phyloP scores from a whole-genome alignment of 1,284 basidiomycete species.

The Leccinum variabile region DNA sequence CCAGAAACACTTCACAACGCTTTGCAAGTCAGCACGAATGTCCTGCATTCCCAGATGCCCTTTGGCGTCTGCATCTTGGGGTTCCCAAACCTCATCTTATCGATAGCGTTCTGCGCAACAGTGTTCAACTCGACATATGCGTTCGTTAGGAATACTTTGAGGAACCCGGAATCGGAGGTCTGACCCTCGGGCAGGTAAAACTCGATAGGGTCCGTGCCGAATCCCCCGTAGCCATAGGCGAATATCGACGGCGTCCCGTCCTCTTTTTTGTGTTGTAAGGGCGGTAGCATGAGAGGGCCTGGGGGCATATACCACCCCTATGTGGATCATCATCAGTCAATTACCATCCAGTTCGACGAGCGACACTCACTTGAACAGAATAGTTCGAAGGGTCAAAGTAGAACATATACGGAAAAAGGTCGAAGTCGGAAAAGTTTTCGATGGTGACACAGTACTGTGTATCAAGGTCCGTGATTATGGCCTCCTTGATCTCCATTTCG shows the following conservation, averaged over 20 bases:
- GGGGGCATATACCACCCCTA: conserved; percentile 4
- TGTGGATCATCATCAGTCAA: not conserved
- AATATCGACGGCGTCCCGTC: not conserved
- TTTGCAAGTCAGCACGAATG: conserved; percentile 1
- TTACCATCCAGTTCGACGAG: not conserved
- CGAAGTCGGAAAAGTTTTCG: conserved; percentile 1
- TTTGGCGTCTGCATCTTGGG: not conserved
- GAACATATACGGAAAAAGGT: conserved; percentile 2
- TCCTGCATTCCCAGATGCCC: conserved; percentile 4
- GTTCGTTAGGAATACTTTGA: conserved; percentile 4
- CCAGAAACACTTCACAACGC: not conserved
- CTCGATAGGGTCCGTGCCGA: conserved; percentile 3
- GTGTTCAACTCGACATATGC: not conserved
- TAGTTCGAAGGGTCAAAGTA: conserved; percentile 4
- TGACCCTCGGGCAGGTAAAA: conserved; percentile 1
- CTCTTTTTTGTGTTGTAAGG: not conserved
- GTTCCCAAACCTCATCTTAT: not conserved
- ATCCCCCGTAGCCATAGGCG: conserved; percentile 1
- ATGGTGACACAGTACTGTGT: not conserved
- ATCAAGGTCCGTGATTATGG: conserved; percentile 1
- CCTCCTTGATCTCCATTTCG: conserved; percentile 3
- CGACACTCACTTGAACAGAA: not conserved
- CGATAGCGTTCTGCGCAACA: not conserved
- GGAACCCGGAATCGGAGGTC: not conserved
- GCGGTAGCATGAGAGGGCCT: not conserved